Percentiles rank a stretch among this genome's conserved stretches.
Conservation (phyloP, 345 rosid genomes). For the Citrus inodora region DNA sequence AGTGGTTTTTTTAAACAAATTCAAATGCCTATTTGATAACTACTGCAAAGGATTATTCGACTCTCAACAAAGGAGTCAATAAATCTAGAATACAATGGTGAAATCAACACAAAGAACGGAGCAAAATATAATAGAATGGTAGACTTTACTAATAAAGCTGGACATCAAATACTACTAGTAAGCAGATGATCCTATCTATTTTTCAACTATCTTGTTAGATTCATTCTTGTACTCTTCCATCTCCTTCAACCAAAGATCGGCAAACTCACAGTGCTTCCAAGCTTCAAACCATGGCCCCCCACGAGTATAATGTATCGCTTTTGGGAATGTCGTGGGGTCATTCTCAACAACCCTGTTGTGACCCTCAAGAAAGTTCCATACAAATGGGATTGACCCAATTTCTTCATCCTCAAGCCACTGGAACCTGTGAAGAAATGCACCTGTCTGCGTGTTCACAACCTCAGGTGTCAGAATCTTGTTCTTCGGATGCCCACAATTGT, state of each 20-base stretch:
- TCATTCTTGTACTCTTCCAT: conserved; percentile 52
- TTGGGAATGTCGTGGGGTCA: conserved; percentile 61
- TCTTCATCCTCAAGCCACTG: conserved; percentile 93
- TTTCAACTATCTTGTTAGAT: conserved; percentile 18
- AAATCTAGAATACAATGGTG: not conserved
- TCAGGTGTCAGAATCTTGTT: conserved; percentile 71
- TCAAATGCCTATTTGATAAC: not conserved
- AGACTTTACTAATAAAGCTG: not conserved
- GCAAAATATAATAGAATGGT: not conserved
- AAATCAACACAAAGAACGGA: conserved; percentile 6
- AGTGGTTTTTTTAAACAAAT: not conserved
- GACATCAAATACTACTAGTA: not conserved
- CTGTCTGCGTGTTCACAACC: conserved; percentile 64
- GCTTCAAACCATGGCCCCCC: conserved; percentile 99
- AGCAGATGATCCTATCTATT: conserved; percentile 12
- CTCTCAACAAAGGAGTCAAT: not conserved
- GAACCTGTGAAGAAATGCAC: conserved; percentile 93
- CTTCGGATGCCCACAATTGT: conserved; percentile 90
- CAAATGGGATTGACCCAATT: conserved; percentile 79
- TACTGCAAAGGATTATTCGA: not conserved
- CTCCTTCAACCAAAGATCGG: conserved; percentile 83
- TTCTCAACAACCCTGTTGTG: conserved; percentile 71
- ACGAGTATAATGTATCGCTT: conserved; percentile 86
- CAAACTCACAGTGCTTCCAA: conserved; percentile 91
- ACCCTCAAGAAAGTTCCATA: conserved; percentile 97